These are phyloP conservation scores for Sorghum bicolor DNA, from an alignment of 176 grass and related monocot genomes.

Conservation along the genomic window DNA sequence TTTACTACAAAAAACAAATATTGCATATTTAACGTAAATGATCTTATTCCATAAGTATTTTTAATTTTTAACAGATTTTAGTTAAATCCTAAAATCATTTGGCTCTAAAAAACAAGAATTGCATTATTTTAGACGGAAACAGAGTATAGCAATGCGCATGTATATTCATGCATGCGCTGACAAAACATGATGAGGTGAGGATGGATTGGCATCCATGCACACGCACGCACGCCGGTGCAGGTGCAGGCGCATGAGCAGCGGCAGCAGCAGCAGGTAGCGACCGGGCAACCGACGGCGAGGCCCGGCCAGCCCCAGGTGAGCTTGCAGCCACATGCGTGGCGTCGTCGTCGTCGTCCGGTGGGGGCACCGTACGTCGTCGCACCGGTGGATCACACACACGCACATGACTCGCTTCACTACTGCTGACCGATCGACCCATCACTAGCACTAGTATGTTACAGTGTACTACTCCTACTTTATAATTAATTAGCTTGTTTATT, in stretches of 20 bases:
- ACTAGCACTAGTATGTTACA: background rate
- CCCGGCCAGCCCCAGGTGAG: background rate
- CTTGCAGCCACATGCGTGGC: slow-evolving; percentile 42
- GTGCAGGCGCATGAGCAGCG: background rate
- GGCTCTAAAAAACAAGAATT: too few species aligned
- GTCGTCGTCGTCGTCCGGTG: background rate
- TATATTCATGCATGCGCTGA: background rate
- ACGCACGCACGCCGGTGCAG: background rate
- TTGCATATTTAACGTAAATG: too few species aligned
- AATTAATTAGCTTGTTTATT: background rate
- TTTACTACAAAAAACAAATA: too few species aligned
- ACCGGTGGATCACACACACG: background rate
- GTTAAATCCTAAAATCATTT: too few species aligned
- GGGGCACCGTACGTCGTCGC: background rate
- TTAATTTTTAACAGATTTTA: too few species aligned
- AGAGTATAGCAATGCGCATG: background rate
- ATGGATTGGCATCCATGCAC: background rate
- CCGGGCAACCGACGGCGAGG: slow-evolving; percentile 20
- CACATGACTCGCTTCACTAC: background rate
- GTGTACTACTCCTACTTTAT: background rate
- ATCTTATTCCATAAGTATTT: too few species aligned
- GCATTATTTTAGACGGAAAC: too few species aligned
- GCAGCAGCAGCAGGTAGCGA: slow-evolving; percentile 21
- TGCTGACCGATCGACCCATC: background rate
- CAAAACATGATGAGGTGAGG: background rate